Base-by-base conservation (phyloP, 2,329 filamentous ascomycete genomes). In the Diaporthe sp. region DNA sequence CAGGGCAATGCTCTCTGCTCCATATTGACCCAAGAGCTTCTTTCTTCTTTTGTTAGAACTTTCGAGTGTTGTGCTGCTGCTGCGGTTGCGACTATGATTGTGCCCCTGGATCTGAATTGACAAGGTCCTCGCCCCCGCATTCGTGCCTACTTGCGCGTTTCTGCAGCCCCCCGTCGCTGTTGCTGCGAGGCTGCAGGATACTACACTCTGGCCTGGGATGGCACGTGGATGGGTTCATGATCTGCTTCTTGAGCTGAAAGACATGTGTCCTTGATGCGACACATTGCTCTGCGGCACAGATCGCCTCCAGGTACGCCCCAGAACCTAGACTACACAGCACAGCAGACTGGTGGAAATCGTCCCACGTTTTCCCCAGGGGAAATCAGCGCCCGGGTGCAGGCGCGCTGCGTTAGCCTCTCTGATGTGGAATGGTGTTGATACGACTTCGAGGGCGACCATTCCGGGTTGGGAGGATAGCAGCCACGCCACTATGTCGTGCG, bases 371-470 rank as follows among this genome's bases (percentile, higher is more conserved):
- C n/a, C 15, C 37, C 58, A 42, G 37, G 58, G 37, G 58, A 19
- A 60, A 39, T 60, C 31, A 39, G 6, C 19, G 57, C 31, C 17
- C 57, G 57, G 65, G 51, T 25, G 62, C 60, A 57, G 34, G 34
- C 44, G 51, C 51, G 68, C n/a, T 60, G 74, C 60, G 61, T 46
- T 67, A 73, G 58, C 49, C 39, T 68, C 55, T 73, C 60, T 75
- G 68, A 42, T 65, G 37, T 62, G 62, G 62, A 68, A 72, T 37
- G 42, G 34, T 25, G 51, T 67, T 42, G 49, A 55, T 67, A 9
- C 51, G 44, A 72, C 49, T 10, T 58, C 15, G 71, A 28, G 49
- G 13, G 55, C 46, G 28, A 46, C 34, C 39, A 62, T 71, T 42
- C 49, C 46, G 51, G 58, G 73, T 57, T 57, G 46, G 57, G 58